phyloP scores from a whole-genome alignment of 768 basidiomycete genomes.

The Termitomyces sp. region DNA sequence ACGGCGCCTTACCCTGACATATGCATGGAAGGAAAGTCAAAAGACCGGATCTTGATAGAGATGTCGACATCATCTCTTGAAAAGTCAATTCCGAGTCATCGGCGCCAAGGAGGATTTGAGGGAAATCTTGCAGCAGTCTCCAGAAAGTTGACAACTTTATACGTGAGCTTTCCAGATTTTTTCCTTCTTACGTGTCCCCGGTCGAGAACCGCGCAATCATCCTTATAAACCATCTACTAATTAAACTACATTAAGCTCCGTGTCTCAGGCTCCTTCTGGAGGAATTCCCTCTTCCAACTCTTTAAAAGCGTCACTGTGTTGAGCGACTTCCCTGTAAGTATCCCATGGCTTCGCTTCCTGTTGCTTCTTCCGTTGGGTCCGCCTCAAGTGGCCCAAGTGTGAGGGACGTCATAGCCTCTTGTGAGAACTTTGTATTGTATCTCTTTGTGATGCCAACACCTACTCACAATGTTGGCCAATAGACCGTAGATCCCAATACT shows the following conservation, averaged over 20 bases:
- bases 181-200: not conserved
- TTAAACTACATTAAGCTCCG: not conserved
- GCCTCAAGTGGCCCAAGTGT: slow-evolving; percentile 44
- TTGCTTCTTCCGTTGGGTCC: slow-evolving; percentile 39
- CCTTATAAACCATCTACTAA: not conserved
- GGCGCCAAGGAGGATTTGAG: not conserved
- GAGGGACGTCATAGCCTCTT: slow-evolving; percentile 55
- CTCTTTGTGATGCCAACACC: not conserved
- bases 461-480: slow-evolving; percentile 6
- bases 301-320: not conserved
- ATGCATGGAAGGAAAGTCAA: too few relatives aligned
- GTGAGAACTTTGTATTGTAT: slow-evolving; percentile 27
- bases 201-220: not conserved
- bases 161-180: not conserved
- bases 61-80: not conserved
- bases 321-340: not conserved
- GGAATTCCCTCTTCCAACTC: not conserved
- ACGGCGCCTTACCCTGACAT: too few relatives aligned
- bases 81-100: not conserved
- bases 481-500: slow-evolving; percentile 70
- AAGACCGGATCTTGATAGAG: not conserved
- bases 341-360: slow-evolving; percentile 42
- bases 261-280: not conserved
- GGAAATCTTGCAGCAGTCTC: not conserved
- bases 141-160: not conserved